phyloP scores from a whole-genome alignment of 768 basidiomycete genomes.

The Amanita polypyramis region DNA sequence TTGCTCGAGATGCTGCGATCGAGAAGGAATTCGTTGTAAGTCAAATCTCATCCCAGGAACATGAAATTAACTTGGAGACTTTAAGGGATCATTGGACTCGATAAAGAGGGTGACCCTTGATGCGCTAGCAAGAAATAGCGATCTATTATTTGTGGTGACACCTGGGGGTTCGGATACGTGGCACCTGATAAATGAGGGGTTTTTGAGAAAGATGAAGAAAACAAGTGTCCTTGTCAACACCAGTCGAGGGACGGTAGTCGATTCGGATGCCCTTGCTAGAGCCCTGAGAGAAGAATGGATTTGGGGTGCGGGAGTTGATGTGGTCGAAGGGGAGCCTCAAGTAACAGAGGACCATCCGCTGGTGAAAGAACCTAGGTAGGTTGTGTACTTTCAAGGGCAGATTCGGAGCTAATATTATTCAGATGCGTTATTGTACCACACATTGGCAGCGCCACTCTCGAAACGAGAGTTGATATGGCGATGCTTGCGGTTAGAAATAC shows the following conservation, averaged over 20 bases:
- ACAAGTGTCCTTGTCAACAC: slow-evolving; percentile 79
- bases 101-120: slow-evolving; percentile 53
- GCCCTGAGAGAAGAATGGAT: slow-evolving; percentile 74
- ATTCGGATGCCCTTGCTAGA: slow-evolving; percentile 78
- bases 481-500: slow-evolving; percentile 62
- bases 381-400: not conserved
- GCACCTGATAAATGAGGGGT: slow-evolving; percentile 60
- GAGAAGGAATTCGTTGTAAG: slow-evolving; percentile 19
- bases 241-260: slow-evolving; percentile 77
- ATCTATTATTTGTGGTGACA: slow-evolving; percentile 77
- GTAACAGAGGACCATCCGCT: slow-evolving; percentile 68
- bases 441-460: slow-evolving; percentile 81
- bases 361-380: slow-evolving; percentile 64
- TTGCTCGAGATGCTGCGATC: slow-evolving; percentile 25
- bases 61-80: not conserved
- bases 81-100: slow-evolving; percentile 13
- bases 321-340: slow-evolving; percentile 86
- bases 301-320: slow-evolving; percentile 89
- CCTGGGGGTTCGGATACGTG: slow-evolving; percentile 64
- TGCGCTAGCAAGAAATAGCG: slow-evolving; percentile 66
- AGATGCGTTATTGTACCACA: slow-evolving; percentile 85
- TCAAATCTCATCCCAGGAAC: not conserved
- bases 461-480: slow-evolving; percentile 80
- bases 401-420: not conserved
- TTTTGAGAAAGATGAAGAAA: slow-evolving; percentile 79